Evolutionary conservation across 2,329 filamentous ascomycete genomes (phyloP), one percentile per base, ranked within the genome.

Genomic region (Phaeomoniella chlamydospora): DNA sequence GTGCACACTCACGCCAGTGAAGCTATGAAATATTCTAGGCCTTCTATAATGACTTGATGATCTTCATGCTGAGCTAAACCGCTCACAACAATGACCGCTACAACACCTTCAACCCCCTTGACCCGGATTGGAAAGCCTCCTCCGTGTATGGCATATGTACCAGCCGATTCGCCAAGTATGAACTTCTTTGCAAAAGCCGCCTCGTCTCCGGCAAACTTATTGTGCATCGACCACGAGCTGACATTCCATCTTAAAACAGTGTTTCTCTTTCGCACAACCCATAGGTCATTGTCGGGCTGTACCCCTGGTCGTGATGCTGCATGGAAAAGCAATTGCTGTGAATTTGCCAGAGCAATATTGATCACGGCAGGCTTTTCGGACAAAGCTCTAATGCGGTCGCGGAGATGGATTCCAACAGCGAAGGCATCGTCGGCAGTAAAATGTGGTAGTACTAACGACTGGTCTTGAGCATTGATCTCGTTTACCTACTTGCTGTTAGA

Each of bases 61-160:
- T 87, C 81, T 59, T 86, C 71, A 47, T 81, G 67, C 56, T 86
- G 78, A 61, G 76, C 79, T 53, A 88, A 54, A 3, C 82, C 83
- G 49, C 75, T 80, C 1, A 88, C 78, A 13, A 86, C 74, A 15
- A 86, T 74, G 1, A 83, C 76, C 1, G 73, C 82, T 6, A 85
- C 75, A 2, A 84, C 59, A 0, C 80, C 81, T 57, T 86, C 80
- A 1, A 86, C 78, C 0, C 78, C 78, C 37, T 62, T 1, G 4
- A 88, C 81, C 5, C 74, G 66, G 18, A 88, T 69, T 0, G 83
- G 83, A 43, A 83, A 74, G 0, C 68, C 83, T 15, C 83, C 83
- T 0, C 83, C 83, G 54, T 87, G 80, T 42, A 86, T 80, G 1
- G 81, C 81, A 61, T 81, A 88, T 18, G 71, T 62, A 12, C 65